A percentile compares a stretch with the other conserved stretches of the same genome.
Evolutionary conservation across 2,329 filamentous ascomycete genomes (phyloP).

Genomic region (Arthrobotrys musiformis): DNA sequence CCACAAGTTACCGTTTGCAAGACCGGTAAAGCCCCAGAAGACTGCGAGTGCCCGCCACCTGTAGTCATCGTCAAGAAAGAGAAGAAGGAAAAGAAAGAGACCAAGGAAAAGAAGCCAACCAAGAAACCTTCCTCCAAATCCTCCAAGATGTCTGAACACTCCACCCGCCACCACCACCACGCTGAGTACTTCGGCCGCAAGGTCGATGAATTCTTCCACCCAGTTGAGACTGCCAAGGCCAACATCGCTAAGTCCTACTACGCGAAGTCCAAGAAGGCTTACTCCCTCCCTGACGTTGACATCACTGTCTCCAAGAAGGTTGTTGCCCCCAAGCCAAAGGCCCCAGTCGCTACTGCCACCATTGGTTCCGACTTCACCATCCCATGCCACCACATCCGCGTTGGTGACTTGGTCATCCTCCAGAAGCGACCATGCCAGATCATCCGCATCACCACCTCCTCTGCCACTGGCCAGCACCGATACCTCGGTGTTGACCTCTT

Average conservation of each 20-base stretch:
- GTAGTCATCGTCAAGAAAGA: slow-evolving; percentile 40
- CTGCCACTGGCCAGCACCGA: slow-evolving; percentile 98
- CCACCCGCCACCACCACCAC: slow-evolving; percentile 37
- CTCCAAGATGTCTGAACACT: slow-evolving; percentile 36
- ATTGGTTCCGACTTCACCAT: slow-evolving; percentile 86
- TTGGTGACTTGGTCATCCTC: slow-evolving; percentile 97
- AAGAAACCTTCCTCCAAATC: slow-evolving; percentile 28
- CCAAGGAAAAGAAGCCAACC: slow-evolving; percentile 27
- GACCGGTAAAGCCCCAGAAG: slow-evolving; percentile 45
- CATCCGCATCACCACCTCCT: slow-evolving; percentile 98
- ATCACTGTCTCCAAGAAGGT: slow-evolving; percentile 66
- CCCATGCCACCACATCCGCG: slow-evolving; percentile 99
- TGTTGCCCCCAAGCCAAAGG: slow-evolving; percentile 59
- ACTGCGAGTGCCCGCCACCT: slow-evolving; percentile 29
- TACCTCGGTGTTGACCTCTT: slow-evolving; percentile 99
- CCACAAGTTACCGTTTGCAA: slow-evolving; percentile 29
- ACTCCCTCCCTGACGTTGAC: slow-evolving; percentile 64
- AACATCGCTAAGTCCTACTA: slow-evolving; percentile 60
- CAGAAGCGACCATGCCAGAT: slow-evolving; percentile 99
- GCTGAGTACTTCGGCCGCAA: slow-evolving; percentile 57
- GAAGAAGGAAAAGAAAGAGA: slow-evolving; percentile 39
- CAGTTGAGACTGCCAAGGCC: slow-evolving; percentile 36
- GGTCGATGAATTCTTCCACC: slow-evolving; percentile 60
- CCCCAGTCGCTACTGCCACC: slow-evolving; percentile 56
- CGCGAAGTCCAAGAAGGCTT: slow-evolving; percentile 58